Base-by-base conservation (phyloP, 176 grass and related monocot species). In the Luzula sylvatica region DNA sequence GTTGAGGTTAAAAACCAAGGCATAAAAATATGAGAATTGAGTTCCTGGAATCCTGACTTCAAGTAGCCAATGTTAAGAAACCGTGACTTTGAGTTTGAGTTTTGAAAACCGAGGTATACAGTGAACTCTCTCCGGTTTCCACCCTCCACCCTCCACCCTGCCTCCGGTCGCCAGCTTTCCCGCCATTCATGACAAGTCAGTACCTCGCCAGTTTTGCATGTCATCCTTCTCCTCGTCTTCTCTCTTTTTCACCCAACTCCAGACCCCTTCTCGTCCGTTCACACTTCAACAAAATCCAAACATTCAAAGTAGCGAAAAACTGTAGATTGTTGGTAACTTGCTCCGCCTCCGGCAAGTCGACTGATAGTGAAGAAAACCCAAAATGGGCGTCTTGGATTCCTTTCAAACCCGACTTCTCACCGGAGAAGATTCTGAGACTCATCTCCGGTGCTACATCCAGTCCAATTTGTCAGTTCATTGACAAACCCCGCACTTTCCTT, bases 381-480 rank as follows among this genome's bases (percentile, higher is more conserved):
- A 64, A 40, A 56, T 89, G 81, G 77, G 59, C 30, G 29, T 73
- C 86, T 71, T 86, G 78, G 85, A 74, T 96, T 46, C 90, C 81
- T 4, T 84, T 81, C 7, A 66, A 45, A 3, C 45, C 64, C 17
- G 52, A 65, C 20, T 68, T 71, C 44, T 65, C 48, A 7, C 81
- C 81, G 8, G 84, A 96, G 74, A 56, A 68, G 55, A 71, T 96
- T 22, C 85, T 89, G 20, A 76, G 71, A 64, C 64, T 96, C 53
- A 89, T 96, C 65, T 85, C 90, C 3, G 81, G 84, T 26, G 81
- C 84, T 43, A 83, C 84, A 53, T 87, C 90, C 27, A 78, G 80
- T 49, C 84, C 84, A 67, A 75, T 89, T 42, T 89, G 81, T 65
- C 90, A 96, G 77, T 89, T 89, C 77, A 56, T 96, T 17, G 81